These are phyloP conservation scores for Cornus controversa DNA, from an alignment of 148 eudicot species.

Conservation along the genomic window DNA sequence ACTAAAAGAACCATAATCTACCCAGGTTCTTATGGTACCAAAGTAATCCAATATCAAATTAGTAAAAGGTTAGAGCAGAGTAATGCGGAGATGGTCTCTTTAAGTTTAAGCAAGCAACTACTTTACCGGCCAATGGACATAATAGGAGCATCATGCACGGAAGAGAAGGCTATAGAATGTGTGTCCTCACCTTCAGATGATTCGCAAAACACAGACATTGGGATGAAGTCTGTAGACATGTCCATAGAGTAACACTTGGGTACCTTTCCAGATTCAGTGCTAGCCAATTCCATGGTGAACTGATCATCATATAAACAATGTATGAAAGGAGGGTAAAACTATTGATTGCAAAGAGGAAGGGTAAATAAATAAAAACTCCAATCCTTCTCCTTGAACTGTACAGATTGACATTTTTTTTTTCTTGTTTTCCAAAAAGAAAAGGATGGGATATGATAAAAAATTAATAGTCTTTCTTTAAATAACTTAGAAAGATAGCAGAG, in stretches of 20 bases:
- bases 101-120: neutral
- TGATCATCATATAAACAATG: constrained; percentile 42
- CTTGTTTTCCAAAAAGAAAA: neutral
- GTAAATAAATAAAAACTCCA: neutral
- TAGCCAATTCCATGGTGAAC: constrained; percentile 84
- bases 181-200: constrained; percentile 60
- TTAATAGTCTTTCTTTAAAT: neutral
- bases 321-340: constrained; percentile 21
- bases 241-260: constrained; percentile 74
- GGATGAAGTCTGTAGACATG: constrained; percentile 65
- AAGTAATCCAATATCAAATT: neutral
- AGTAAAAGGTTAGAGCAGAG: neutral
- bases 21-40: neutral
- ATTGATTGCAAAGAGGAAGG: constrained; percentile 4
- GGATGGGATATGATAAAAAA: neutral
- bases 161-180: neutral
- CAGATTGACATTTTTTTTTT: neutral
- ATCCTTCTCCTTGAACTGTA: constrained; percentile 13
- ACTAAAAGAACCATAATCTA: neutral
- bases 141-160: neutral
- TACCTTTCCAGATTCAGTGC: constrained; percentile 52
- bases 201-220: constrained; percentile 83
- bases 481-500: neutral
- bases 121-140: neutral
- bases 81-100: neutral